Evolutionary conservation across 352 stramenopile species (phyloP).

Genomic region (Globisporangium splendens): DNA sequence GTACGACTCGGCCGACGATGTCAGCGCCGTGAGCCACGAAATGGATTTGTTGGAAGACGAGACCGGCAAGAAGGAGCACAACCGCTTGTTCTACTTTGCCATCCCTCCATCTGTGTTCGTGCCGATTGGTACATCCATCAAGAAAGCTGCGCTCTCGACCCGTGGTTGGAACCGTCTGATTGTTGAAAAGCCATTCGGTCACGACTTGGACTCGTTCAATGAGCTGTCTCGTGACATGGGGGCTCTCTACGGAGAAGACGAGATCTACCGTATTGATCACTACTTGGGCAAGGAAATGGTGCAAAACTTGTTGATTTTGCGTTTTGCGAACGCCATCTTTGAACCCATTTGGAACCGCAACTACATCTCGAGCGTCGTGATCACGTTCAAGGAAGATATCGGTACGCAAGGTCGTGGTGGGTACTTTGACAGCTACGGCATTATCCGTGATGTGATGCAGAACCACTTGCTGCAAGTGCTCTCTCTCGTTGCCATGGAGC

Average conservation of each 20-base stretch:
- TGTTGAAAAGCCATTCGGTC: conserved; percentile 98
- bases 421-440: conserved; percentile 98
- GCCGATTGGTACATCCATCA: conserved; percentile 91
- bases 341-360: conserved; percentile 97
- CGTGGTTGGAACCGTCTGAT: conserved; percentile 95
- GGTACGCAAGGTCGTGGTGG: conserved; percentile 93
- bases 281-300: conserved; percentile 98
- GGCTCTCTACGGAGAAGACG: conserved; percentile 76
- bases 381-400: conserved; percentile 98
- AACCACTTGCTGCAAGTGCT: conserved; percentile 99
- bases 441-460: conserved; percentile 99
- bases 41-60: conserved; percentile 62
- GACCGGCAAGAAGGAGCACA: conserved; percentile 47
- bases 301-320: conserved; percentile 95
- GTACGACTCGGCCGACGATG: conserved; percentile 84
- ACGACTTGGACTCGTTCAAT: conserved; percentile 92
- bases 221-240: conserved; percentile 88
- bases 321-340: conserved; percentile 97
- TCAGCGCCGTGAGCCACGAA: conserved; percentile 66
- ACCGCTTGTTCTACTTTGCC: conserved; percentile 96
- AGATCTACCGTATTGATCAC: conserved; percentile 98
- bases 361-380: conserved; percentile 94
- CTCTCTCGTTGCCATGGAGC: conserved; percentile 96
- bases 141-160: conserved; percentile 82
- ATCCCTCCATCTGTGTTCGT: conserved; percentile 96